phyloP scores from a whole-genome alignment of 768 basidiomycete species.

The Asterophora lycoperdoides region DNA sequence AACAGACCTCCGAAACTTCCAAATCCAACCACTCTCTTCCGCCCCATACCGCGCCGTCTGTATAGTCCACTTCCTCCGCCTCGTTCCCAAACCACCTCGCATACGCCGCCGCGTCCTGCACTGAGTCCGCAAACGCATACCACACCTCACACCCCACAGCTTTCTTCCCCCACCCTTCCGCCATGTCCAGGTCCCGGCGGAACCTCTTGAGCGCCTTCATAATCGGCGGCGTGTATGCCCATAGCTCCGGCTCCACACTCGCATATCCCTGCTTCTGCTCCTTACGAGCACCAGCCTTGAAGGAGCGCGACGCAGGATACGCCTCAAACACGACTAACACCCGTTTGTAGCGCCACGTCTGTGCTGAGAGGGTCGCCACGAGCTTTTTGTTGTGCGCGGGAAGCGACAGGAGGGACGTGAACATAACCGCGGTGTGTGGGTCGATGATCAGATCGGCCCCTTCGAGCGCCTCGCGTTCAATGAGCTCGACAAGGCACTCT shows the following conservation, averaged over 20 bases:
- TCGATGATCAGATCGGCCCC: constrained; percentile 69
- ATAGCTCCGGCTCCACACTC: constrained; percentile 21
- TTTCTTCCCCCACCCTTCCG: constrained; percentile 56
- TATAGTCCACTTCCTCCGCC: constrained; percentile 42
- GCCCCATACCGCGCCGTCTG: constrained; percentile 50
- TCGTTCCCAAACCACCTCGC: constrained; percentile 56
- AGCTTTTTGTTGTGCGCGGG: constrained; percentile 44
- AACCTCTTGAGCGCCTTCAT: constrained; percentile 69
- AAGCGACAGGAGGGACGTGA: constrained; percentile 27
- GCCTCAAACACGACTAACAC: constrained; percentile 66
- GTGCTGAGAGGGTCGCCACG: constrained; percentile 37
- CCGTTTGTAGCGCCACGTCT: constrained; percentile 60
- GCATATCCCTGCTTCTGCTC: not conserved
- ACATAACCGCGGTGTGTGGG: constrained; percentile 47
- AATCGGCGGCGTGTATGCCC: constrained; percentile 62
- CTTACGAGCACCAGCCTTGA: constrained; percentile 19
- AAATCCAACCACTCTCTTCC: constrained; percentile 58
- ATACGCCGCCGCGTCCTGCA: constrained; percentile 53
- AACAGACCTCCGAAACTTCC: constrained; percentile 48
- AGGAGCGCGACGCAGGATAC: constrained; percentile 46
- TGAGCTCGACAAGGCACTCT: constrained; percentile 47
- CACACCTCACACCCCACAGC: constrained; percentile 37
- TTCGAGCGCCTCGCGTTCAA: constrained; percentile 58
- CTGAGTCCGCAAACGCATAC: constrained; percentile 60
- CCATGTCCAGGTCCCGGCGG: constrained; percentile 55